Evolutionary conservation across 305 asterid genomes (phyloP).

Genomic region (Rubia occidens): DNA sequence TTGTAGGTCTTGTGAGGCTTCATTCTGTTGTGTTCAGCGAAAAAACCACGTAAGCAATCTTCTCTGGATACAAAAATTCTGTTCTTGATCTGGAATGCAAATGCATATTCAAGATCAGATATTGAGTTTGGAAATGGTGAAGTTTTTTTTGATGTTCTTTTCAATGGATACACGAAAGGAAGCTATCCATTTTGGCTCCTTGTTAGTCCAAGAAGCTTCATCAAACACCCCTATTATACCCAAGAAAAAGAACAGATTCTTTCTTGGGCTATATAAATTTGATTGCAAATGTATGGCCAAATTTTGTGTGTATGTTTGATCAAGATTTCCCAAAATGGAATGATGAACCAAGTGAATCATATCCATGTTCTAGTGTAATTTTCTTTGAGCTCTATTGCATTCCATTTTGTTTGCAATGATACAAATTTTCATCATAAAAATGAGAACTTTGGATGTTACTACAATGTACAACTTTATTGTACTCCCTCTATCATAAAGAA

Average conservation of each 20-base stretch:
- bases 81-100: not conserved
- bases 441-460: too few species aligned
- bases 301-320: not conserved
- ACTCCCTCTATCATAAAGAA: too few species aligned
- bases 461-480: too few species aligned
- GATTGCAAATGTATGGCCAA: not conserved
- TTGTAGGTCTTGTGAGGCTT: not conserved
- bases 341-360: not conserved
- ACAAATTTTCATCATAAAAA: too few species aligned
- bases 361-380: not conserved
- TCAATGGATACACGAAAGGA: conserved; percentile 1
- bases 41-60: not conserved
- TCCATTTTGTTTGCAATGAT: not conserved
- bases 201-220: conserved; percentile 3
- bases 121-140: not conserved
- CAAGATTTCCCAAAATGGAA: not conserved
- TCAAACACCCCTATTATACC: not conserved
- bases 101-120: not conserved
- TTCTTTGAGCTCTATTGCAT: not conserved
- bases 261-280: not conserved
- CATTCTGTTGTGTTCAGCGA: not conserved
- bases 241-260: not conserved
- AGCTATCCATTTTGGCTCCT: conserved; percentile 6
- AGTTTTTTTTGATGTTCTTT: not conserved
- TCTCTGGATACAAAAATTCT: not conserved